Evolutionary conservation across 2,329 filamentous ascomycete genomes (phyloP).

Genomic region (Penicillium sp.): DNA sequence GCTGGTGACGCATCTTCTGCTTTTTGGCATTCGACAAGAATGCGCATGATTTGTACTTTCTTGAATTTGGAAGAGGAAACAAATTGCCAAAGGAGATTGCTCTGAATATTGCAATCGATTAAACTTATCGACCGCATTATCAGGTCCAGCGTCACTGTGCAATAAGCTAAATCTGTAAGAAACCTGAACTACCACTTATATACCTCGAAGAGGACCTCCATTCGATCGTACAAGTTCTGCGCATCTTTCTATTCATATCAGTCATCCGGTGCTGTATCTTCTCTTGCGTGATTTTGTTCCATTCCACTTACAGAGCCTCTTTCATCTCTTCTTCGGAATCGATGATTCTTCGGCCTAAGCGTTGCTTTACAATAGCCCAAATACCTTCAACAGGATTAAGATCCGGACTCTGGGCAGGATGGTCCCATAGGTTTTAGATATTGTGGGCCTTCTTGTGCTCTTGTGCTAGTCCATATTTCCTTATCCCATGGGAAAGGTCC

Average conservation of each 20-base stretch:
- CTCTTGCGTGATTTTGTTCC: background rate
- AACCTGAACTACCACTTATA: background rate
- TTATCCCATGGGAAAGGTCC: slow-evolving; percentile 5
- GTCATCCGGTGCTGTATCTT: background rate
- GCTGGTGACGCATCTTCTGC: background rate
- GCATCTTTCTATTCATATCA: background rate
- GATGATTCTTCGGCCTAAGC: background rate
- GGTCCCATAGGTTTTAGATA: slow-evolving; percentile 4
- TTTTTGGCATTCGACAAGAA: background rate
- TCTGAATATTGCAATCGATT: background rate
- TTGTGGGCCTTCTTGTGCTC: slow-evolving; percentile 6
- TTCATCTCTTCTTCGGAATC: background rate
- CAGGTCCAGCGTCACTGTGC: background rate
- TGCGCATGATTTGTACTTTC: background rate
- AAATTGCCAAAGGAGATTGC: background rate
- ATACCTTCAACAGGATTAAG: slow-evolving; percentile 3
- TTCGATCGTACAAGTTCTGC: background rate
- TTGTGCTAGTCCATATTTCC: slow-evolving; percentile 6
- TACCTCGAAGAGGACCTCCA: background rate
- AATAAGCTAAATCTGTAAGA: background rate
- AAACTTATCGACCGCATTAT: background rate
- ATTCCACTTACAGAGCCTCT: background rate
- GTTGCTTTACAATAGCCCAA: slow-evolving; percentile 4
- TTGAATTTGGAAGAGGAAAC: background rate
- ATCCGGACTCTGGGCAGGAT: slow-evolving; percentile 4